Base-by-base conservation (phyloP, 768 basidiomycete genomes). In the Trametes villosa region DNA sequence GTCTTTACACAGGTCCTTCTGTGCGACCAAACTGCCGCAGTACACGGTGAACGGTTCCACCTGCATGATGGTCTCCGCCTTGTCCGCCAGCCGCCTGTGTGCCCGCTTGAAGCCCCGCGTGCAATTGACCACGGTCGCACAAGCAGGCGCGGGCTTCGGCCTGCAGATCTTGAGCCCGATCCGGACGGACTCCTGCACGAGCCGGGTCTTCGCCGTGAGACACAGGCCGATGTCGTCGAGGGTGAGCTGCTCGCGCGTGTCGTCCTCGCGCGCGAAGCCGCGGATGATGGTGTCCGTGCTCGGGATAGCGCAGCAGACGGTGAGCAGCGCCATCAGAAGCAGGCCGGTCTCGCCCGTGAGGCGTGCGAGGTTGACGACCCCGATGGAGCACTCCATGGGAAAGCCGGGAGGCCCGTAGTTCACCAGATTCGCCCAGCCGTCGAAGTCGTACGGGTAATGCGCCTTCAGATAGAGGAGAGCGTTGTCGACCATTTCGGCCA, bases 321-420 rank as follows among this genome's bases (percentile, higher is more conserved):
- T 36, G 29, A 24, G 57, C n/a, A n/a, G 34, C 3, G 54, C 60
- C 1, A 48, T 38, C 7, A 50, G 60, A 1, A 62, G 49, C 9
- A 62, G 9, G 42, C 13, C 36, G 15, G 30, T 24, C 15, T 55
- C 45, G 0, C 50, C 55, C 3, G 42, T 52, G 11, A 62, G 49
- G 13, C 60, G 60, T 9, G 60, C 60, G 38, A 62, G 42, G 33
- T 62, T 57, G 49, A 62, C 44, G 41, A 57, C 55, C 13, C 52
- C 47, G 53, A 60, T 60, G 29, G 51, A 46, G 30, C 29, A 40
- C 9, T 6, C 11, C 8, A 20, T 17, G 9, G 34, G 9, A 20
- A 60, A 50, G 26, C 34, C 33, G 3, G 33, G 31, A 2, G 34
- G 45, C 12, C 12, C n/a, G 20, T 26, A 26, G 45, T 8, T 3